Evolutionary conservation across 805 yeast genomes (phyloP).

Genomic region (Metschnikowia bowlesiae): DNA sequence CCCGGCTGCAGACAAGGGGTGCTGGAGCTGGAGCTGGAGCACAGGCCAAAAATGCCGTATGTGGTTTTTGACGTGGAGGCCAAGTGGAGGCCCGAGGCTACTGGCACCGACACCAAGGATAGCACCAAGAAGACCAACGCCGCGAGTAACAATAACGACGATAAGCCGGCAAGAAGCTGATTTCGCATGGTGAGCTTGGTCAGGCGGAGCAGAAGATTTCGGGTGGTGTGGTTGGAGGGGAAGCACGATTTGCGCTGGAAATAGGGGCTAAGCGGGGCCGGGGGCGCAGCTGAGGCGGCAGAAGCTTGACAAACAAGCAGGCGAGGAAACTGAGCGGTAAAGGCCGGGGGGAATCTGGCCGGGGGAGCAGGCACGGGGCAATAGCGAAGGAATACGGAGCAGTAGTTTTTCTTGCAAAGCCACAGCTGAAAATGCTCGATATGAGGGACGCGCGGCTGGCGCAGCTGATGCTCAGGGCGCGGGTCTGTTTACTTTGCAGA

Average conservation of each 20-base stretch:
- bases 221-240: neutral
- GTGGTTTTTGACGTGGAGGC: conserved; percentile 42
- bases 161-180: conserved; percentile 31
- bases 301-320: too few species aligned
- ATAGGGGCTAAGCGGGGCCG: neutral
- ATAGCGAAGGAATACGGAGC: neutral
- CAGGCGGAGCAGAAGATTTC: neutral
- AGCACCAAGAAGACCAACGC: conserved; percentile 61
- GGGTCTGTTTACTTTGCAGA: conserved; percentile 1
- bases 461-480: conserved; percentile 1
- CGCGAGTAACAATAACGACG: conserved; percentile 41
- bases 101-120: conserved; percentile 61
- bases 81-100: conserved; percentile 43
- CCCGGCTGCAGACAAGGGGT: conserved; percentile 40
- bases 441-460: conserved; percentile 5
- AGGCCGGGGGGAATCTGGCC: too few species aligned
- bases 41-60: conserved; percentile 69
- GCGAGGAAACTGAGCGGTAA: too few species aligned
- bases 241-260: neutral
- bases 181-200: conserved; percentile 10
- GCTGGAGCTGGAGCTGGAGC: conserved; percentile 27
- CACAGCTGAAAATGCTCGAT: neutral
- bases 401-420: neutral
- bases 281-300: neutral
- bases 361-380: neutral